A percentile compares a stretch with the other conserved stretches of the same genome.
These are phyloP conservation scores for Cylindricascospora bacillispora DNA, from an alignment of 1,139 yeast species.

Conservation along the genomic window DNA sequence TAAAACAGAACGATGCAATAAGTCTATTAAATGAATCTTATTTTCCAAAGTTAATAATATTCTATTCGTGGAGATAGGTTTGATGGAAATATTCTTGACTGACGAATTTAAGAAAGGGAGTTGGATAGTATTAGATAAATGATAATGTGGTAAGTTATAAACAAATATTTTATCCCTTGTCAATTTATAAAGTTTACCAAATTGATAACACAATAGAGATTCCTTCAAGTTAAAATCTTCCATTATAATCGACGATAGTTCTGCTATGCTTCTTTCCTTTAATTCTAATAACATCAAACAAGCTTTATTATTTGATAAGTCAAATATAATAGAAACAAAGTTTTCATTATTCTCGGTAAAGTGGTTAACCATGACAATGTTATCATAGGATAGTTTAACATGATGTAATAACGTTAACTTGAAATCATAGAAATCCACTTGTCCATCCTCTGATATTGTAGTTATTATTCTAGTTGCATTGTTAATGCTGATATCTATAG, in stretches of 20 bases:
- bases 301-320: conserved; percentile 12
- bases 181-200: conserved; percentile 19
- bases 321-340: conserved; percentile 15
- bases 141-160: conserved; percentile 25
- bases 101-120: conserved; percentile 14
- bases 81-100: conserved; percentile 13
- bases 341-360: conserved; percentile 11
- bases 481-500: conserved; percentile 22
- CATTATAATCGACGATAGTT: conserved; percentile 17
- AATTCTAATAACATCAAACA: conserved; percentile 18
- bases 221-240: conserved; percentile 13
- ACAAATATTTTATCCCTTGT: conserved; percentile 9
- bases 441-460: conserved; percentile 34
- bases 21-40: conserved; percentile 30
- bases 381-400: conserved; percentile 13
- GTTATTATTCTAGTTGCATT: conserved; percentile 27
- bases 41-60: conserved; percentile 28
- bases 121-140: conserved; percentile 13
- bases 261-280: conserved; percentile 9
- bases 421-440: conserved; percentile 28
- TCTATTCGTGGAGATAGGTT: conserved; percentile 27
- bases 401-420: conserved; percentile 15
- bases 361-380: conserved; percentile 14
- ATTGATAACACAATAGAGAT: conserved; percentile 17
- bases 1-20: conserved; percentile 31